These are phyloP conservation scores for Pseudohyphozyma bogoriensis DNA, from an alignment of 768 basidiomycete species.

Conservation along the genomic window DNA sequence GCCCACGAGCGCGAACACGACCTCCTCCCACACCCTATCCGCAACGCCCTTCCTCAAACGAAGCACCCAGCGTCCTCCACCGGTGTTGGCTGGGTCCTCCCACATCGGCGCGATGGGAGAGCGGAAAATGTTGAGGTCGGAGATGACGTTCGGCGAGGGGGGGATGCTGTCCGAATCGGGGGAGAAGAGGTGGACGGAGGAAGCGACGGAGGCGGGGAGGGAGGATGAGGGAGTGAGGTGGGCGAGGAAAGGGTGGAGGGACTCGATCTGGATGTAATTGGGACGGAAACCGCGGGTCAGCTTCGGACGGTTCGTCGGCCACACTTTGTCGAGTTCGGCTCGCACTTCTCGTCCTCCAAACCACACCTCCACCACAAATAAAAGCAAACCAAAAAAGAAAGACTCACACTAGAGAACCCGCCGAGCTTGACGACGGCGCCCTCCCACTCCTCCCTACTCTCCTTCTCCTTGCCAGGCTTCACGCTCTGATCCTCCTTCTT, in stretches of 20 bases:
- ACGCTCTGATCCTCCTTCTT: slow-evolving; percentile 16
- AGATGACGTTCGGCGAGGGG: slow-evolving; percentile 12
- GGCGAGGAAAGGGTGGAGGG: slow-evolving; percentile 89
- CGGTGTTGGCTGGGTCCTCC: slow-evolving; percentile 82
- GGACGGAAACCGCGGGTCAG: too few relatives aligned
- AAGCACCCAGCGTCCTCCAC: slow-evolving; percentile 91
- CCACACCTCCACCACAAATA: too few relatives aligned
- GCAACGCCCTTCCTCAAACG: slow-evolving; percentile 82
- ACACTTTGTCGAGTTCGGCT: too few relatives aligned
- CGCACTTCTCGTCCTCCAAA: too few relatives aligned
- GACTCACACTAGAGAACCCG: slow-evolving; percentile 25
- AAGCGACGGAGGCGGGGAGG: slow-evolving; percentile 51
- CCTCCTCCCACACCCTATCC: slow-evolving; percentile 83
- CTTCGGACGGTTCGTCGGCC: too few relatives aligned
- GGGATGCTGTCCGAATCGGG: slow-evolving; percentile 6
- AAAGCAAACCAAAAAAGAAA: background rate
- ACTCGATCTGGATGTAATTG: slow-evolving; percentile 92
- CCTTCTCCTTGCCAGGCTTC: slow-evolving; percentile 13
- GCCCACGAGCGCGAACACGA: slow-evolving; percentile 36
- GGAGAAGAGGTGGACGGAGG: slow-evolving; percentile 16
- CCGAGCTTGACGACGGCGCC: slow-evolving; percentile 27
- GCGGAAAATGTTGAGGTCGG: slow-evolving; percentile 90
- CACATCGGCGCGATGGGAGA: slow-evolving; percentile 78
- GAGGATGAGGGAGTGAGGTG: slow-evolving; percentile 77
- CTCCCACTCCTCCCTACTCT: slow-evolving; percentile 23